A percentile compares a stretch with the other conserved stretches of the same genome.
These are phyloP conservation scores for Asterella californica DNA, from an alignment of 225 moss, liverwort and hornwort genomes.

Conservation along the genomic window DNA sequence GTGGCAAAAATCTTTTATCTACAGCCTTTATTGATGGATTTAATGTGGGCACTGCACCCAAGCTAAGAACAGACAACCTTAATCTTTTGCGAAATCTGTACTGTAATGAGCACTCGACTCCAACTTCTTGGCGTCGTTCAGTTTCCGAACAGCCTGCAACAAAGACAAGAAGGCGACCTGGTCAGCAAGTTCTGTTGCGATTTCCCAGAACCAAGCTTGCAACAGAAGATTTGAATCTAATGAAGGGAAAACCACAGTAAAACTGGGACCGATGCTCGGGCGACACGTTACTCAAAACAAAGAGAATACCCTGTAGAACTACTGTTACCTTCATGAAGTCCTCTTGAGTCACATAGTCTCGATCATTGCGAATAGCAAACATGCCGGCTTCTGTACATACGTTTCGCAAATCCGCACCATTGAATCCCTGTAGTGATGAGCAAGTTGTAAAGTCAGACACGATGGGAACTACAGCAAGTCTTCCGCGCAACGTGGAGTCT, in stretches of 20 bases:
- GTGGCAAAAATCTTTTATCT: not conserved
- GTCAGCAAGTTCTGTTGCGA: not conserved
- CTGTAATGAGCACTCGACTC: conserved; percentile 99
- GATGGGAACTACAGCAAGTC: not conserved
- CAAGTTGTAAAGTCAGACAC: not conserved
- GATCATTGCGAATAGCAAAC: conserved; percentile 94
- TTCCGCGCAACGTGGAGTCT: not conserved
- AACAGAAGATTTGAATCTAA: not conserved
- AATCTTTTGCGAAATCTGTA: conserved; percentile 97
- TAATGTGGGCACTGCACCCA: conserved; percentile 17
- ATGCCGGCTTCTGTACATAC: conserved; percentile 97
- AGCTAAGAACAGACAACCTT: conserved; percentile 18
- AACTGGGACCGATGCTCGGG: no score
- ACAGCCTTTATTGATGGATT: conserved; percentile 21
- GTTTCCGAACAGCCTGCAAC: conserved; percentile 87
- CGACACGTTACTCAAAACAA: not conserved
- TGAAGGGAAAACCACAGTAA: not conserved
- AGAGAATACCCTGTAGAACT: not conserved
- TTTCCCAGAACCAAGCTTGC: not conserved
- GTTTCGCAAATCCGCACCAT: conserved; percentile 96
- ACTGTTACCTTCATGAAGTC: conserved; percentile 93
- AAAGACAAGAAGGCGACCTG: not conserved
- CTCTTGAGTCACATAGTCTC: conserved; percentile 92
- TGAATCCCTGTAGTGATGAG: conserved; percentile 65
- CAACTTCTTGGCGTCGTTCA: conserved; percentile 93